phyloP scores from a whole-genome alignment of 192 early-diverging fungal genomes.

The Rhizophlyctis rosea region DNA sequence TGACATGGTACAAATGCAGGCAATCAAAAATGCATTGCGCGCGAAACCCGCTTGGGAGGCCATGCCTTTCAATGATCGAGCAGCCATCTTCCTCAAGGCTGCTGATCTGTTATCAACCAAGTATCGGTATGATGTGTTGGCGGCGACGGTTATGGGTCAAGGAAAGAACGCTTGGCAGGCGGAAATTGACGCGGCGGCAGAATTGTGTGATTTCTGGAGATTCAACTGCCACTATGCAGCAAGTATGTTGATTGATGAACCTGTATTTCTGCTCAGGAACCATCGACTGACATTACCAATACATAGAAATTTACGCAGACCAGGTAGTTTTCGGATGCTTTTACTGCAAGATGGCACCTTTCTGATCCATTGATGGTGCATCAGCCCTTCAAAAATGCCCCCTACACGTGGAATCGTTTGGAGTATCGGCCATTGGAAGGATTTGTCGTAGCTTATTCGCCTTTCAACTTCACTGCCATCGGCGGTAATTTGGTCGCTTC shows the following conservation, averaged over 20 bases:
- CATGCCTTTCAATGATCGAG: slow-evolving; percentile 90
- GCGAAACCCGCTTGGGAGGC: slow-evolving; percentile 89
- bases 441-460: slow-evolving; percentile 96
- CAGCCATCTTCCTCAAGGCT: slow-evolving; percentile 96
- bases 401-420: slow-evolving; percentile 86
- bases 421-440: slow-evolving; percentile 97
- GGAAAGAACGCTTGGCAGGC: slow-evolving; percentile 99
- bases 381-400: slow-evolving; percentile 87
- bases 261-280: too few relatives aligned
- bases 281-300: too few relatives aligned
- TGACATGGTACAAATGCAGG: slow-evolving; percentile 29
- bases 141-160: slow-evolving; percentile 97
- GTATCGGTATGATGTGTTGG: slow-evolving; percentile 83
- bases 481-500: slow-evolving; percentile 91
- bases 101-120: slow-evolving; percentile 88
- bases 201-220: slow-evolving; percentile 90
- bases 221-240: slow-evolving; percentile 91
- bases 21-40: slow-evolving; percentile 81
- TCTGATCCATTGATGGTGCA: too few relatives aligned
- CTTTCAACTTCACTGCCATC: slow-evolving; percentile 99
- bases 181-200: slow-evolving; percentile 97
- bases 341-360: too few relatives aligned
- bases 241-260: slow-evolving; percentile 14
- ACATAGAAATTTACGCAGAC: slow-evolving; percentile 89
- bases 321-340: too few relatives aligned